Base-by-base conservation (phyloP, 768 basidiomycete genomes). In the Tricholoma terreum region DNA sequence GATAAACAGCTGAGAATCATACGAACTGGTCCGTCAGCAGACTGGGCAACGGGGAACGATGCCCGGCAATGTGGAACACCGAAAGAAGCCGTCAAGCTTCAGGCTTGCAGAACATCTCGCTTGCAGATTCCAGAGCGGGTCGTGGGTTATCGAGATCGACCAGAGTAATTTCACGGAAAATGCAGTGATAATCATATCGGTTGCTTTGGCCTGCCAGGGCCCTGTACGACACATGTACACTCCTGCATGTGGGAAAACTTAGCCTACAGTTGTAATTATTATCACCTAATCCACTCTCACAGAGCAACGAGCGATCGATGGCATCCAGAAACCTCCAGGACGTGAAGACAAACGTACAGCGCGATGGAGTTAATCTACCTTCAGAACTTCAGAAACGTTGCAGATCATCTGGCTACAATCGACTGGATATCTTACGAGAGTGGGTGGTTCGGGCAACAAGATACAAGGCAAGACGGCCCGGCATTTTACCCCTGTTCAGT, bases 351-450 rank as follows among this genome's bases (percentile, higher is more conserved):
- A 9, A 53, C 19, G 19, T 21, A 40, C 15, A 24, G 52, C 24
- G 17, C 46, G 48, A 51, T 50, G 52, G 46, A 59, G 58, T 54
- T 45, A 40, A 60, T 53, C 53, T 51, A 50, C 22, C n/a, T n/a
- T n/a, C n/a, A n/a, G n/a, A n/a, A 36, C 52, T 50, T 50, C 31
- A 6, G 9, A 49, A 50, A 54, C 52, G 36, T 33, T 58, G 59
- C 22, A 60, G 49, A 56, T 60, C 33, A 33, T 56, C 57, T 58
- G 56, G 55, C 53, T 59, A 56, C 36, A 52, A 58, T 61, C 53
- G 50, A 51, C 36, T 30, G 22, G 22, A 30, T 27, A 27, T 56
- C 36, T 50, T 42, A 55, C n/a, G 49, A 48, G 35, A 38, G 30
- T 33, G 50, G 27, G 24, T 46, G 24, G 6, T 27, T 27, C 24